Base-by-base conservation (phyloP, 2,329 filamentous ascomycete genomes). In the Rhytidhysteron rufulum region DNA sequence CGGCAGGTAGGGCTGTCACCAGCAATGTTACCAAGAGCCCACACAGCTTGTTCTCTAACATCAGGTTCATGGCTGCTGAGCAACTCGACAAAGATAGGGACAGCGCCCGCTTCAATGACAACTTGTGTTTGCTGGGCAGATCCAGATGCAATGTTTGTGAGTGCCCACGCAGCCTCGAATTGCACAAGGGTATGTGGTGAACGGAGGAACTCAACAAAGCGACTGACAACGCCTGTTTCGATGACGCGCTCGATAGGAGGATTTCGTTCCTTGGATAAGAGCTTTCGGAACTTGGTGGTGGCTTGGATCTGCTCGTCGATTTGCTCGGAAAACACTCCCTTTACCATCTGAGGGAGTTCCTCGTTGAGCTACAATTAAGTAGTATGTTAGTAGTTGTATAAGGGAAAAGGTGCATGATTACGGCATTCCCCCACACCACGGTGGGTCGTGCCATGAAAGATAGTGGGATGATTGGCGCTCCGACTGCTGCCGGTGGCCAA, bases 191-290 rank as follows among this genome's bases (percentile, higher is more conserved):
- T 97, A 71, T 98, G 93, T 50, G 93, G 93, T 41, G 93, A 98
- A 65, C 88, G 87, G 46, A 98, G 84, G 72, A 98, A 98, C 70
- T 96, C 89, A 70, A 98, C 93, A 63, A 98, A 98, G 64, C 93
- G 86, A 75, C 83, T 85, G 53, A 98, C 93, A 50, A 98, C 93
- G 62, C 93, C 93, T 44, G 93, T 97, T 79, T 97, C 95, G 71
- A 98, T 98, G 55, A 98, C 93, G 66, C 94, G 89, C 75, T 98
- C 93, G 66, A 98, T 98, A 33, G 93, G 93, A 34, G 93, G 93
- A 75, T 98, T 98, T 64, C 93, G 88, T 77, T 98, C 93, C 75
- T 98, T 98, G 53, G 89, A 96, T 20, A 98, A 77, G 31, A 98
- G 80, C 78, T 98, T 98, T 67, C 93, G 80, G 78, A 98, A 98